Percentiles rank a stretch among this genome's conserved stretches.
Conservation (phyloP, 1,284 basidiomycete genomes). For the Malassezia globosa region DNA sequence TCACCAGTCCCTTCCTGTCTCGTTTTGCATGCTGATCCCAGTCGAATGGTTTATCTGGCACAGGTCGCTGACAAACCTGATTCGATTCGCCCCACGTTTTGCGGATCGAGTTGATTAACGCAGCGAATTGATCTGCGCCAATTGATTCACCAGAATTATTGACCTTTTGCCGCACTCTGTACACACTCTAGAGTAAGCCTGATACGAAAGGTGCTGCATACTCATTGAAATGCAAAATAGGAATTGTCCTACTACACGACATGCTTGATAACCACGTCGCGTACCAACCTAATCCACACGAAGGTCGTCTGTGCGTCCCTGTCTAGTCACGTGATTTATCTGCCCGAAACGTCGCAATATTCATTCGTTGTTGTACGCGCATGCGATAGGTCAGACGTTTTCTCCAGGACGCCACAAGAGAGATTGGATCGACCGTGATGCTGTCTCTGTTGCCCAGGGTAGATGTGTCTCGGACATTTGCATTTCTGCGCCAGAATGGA, state of each 20-base stretch:
- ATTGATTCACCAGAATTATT: constrained; percentile 19
- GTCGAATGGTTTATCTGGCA: constrained; percentile 13
- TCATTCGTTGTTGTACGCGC: no score
- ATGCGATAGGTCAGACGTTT: no score
- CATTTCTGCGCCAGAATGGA: no score
- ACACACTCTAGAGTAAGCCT: constrained; percentile 18
- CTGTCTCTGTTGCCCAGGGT: no score
- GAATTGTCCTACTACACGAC: constrained; percentile 18
- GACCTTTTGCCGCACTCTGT: constrained; percentile 30
- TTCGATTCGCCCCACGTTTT: constrained; percentile 24
- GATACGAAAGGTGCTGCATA: background rate
- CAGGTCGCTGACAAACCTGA: constrained; percentile 1
- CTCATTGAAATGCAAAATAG: constrained; percentile 38
- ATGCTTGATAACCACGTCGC: background rate
- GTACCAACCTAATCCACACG: background rate
- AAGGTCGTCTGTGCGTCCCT: constrained; percentile 6
- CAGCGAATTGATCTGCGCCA: constrained; percentile 50
- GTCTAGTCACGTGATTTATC: background rate
- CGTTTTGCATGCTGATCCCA: constrained; percentile 18
- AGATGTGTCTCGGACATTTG: no score
- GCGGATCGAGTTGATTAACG: constrained; percentile 35
- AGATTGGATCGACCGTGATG: no score
- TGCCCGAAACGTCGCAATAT: no score
- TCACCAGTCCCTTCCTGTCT: constrained; percentile 54
- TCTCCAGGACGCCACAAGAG: no score